Evolutionary conservation across 2,329 filamentous ascomycete genomes (phyloP).

Genomic region (Trichoderma arundinaceum): DNA sequence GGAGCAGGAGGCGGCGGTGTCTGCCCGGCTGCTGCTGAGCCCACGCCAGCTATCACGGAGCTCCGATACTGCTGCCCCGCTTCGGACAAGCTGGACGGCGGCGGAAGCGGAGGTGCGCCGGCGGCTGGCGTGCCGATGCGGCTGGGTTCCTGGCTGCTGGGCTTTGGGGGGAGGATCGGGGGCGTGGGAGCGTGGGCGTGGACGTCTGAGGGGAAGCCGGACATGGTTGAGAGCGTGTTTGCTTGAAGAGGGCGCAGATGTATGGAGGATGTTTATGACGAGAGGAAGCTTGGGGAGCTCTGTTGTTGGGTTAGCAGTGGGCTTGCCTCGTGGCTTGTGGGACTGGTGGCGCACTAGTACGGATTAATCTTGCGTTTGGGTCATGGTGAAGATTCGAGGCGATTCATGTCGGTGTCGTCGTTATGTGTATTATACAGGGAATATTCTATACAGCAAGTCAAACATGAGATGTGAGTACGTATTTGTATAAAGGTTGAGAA

Average conservation of each 20-base stretch:
- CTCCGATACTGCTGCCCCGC: slow-evolving; percentile 23
- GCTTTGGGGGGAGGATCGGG: slow-evolving; percentile 74
- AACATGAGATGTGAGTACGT: not conserved
- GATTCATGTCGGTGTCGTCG: too few species aligned
- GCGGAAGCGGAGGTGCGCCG: slow-evolving; percentile 51
- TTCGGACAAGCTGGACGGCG: slow-evolving; percentile 18
- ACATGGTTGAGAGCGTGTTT: slow-evolving; percentile 36
- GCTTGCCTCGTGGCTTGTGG: slow-evolving; percentile 22
- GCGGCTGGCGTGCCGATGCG: slow-evolving; percentile 67
- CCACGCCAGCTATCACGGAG: not conserved
- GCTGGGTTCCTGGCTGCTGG: slow-evolving; percentile 70
- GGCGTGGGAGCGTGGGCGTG: slow-evolving; percentile 50
- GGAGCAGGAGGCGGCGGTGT: slow-evolving; percentile 32
- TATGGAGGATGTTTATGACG: not conserved
- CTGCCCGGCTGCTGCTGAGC: slow-evolving; percentile 5
- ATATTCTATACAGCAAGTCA: not conserved
- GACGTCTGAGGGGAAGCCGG: slow-evolving; percentile 41
- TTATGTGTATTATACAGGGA: too few species aligned
- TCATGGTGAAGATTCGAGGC: too few species aligned
- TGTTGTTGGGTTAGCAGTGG: not conserved
- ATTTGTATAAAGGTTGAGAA: too few species aligned
- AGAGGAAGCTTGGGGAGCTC: not conserved
- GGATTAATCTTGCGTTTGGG: not conserved
- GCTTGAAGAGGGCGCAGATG: not conserved
- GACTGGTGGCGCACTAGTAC: slow-evolving; percentile 2